Evolutionary conservation across 208 protist genomes (phyloP).

Genomic region (Blastocrithidia nonstop): DNA sequence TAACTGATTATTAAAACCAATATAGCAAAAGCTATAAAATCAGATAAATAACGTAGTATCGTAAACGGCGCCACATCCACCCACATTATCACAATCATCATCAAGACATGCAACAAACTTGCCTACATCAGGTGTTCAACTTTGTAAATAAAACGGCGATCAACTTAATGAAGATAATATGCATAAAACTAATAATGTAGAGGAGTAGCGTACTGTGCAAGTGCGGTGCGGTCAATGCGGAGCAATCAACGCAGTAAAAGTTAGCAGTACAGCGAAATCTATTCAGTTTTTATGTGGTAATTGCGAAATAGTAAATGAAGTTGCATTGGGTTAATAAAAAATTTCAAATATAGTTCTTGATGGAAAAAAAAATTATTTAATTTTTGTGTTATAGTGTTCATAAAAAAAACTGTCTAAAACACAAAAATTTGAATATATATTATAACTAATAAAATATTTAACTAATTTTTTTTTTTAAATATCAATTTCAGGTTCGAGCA

Average conservation of each 20-base stretch:
- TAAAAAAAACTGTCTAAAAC: too few relatives aligned
- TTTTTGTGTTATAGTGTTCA: too few relatives aligned
- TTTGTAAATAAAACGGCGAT: too few relatives aligned
- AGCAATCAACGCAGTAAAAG: conserved; percentile 31
- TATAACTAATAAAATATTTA: too few relatives aligned
- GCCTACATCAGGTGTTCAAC: too few relatives aligned
- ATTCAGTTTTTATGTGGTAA: conserved; percentile 65
- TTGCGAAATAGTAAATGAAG: conserved; percentile 37
- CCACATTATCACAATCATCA: too few relatives aligned
- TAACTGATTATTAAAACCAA: conserved; percentile 1
- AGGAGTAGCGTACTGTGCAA: conserved; percentile 31
- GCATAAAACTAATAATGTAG: conserved; percentile 1
- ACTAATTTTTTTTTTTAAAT: not conserved
- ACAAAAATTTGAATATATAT: too few relatives aligned
- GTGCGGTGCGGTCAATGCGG: conserved; percentile 43
- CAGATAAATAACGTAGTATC: too few relatives aligned
- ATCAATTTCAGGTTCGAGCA: not conserved
- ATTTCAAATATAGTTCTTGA: not conserved
- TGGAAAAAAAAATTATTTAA: too few relatives aligned
- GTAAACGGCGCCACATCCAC: too few relatives aligned
- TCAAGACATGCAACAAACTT: too few relatives aligned
- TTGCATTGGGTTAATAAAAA: not conserved
- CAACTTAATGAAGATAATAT: not conserved
- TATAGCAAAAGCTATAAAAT: not conserved
- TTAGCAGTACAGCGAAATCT: conserved; percentile 11